Percentiles rank a stretch among this genome's conserved stretches.
phyloP scores from a whole-genome alignment of 805 yeast species.

The Zygoascus bituminiphila region DNA sequence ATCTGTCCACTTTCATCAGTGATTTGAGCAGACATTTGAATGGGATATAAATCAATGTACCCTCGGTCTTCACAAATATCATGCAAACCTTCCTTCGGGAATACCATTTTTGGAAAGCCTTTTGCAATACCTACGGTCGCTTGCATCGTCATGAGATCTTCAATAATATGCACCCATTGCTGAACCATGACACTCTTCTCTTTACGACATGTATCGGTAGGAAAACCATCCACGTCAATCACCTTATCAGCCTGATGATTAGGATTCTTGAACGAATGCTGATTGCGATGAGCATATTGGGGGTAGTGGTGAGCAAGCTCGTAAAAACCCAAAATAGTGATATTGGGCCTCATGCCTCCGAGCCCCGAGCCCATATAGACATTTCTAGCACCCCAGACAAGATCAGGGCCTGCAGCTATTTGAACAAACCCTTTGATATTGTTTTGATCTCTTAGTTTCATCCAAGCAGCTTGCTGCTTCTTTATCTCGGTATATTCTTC shows the following conservation, averaged over 20 bases:
- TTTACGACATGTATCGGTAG: constrained; percentile 70
- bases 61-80: constrained; percentile 29
- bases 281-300: constrained; percentile 8
- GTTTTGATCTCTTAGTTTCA: constrained; percentile 65
- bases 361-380: constrained; percentile 87
- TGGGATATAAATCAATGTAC: constrained; percentile 86
- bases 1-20: constrained; percentile 50
- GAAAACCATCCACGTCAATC: constrained; percentile 42
- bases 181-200: constrained; percentile 61
- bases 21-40: constrained; percentile 88
- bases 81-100: constrained; percentile 40
- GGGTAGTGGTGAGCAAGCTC: constrained; percentile 41
- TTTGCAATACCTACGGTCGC: constrained; percentile 92
- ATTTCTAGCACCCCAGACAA: constrained; percentile 93
- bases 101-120: constrained; percentile 59
- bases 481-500: constrained; percentile 59
- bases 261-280: constrained; percentile 16
- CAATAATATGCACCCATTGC: constrained; percentile 90
- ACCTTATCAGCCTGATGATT: constrained; percentile 1
- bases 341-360: constrained; percentile 98
- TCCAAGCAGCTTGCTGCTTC: constrained; percentile 75
- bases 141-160: constrained; percentile 80
- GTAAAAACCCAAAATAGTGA: constrained; percentile 84
- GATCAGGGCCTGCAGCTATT: constrained; percentile 74
- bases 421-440: constrained; percentile 91